Evolutionary conservation across 345 rosid genomes (phyloP), one percentile per base, ranked within the genome.

Genomic region (Sapria himalayana): DNA sequence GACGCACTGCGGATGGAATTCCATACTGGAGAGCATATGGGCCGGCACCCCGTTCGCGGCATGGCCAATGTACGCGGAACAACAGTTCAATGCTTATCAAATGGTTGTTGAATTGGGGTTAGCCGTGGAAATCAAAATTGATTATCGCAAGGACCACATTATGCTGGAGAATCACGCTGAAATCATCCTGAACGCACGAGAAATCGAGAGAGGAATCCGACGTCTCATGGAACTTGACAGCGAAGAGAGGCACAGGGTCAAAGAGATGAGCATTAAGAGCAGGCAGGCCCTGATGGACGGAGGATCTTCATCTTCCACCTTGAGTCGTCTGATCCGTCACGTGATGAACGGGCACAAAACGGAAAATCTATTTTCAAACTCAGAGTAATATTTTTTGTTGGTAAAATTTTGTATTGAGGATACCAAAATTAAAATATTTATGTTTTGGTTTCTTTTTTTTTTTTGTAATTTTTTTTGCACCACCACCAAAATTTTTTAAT

Each of bases 1-100:
- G 27, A 65, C 79, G 9, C 79, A 75, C 18, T 72, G 85, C n/a
- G 76, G 76, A 4, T 75, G 79, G 85, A 71, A 75, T 31, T 75
- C 79, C 0, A 54, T 29, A 0, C 43, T 61, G 8, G 78, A 74
- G 46, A 61, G 71, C 33, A 1, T 74, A 13, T 67, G 78, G 82
- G 58, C 40, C 37, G 69, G 59, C 0, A 67, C 68, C 12, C 82
- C 73, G 0, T 35, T 64, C 0, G 64, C 69, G 18, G 33, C 77
- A 42, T 70, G 74, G 74, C 81, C 81, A 0, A 25, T 70, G 33
- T 59, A 61, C 23, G 74, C 57, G 0, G 77, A 78, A 39, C 91
- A 78, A 16, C 76, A 69, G 12, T 14, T 73, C 20, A 69, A 66
- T 14, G 81, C 76, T 3, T 74, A 64, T 9, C 31, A 46, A 23